These are phyloP conservation scores for Helminthosporium solani DNA, from an alignment of 2,329 filamentous ascomycete genomes.

Conservation along the genomic window DNA sequence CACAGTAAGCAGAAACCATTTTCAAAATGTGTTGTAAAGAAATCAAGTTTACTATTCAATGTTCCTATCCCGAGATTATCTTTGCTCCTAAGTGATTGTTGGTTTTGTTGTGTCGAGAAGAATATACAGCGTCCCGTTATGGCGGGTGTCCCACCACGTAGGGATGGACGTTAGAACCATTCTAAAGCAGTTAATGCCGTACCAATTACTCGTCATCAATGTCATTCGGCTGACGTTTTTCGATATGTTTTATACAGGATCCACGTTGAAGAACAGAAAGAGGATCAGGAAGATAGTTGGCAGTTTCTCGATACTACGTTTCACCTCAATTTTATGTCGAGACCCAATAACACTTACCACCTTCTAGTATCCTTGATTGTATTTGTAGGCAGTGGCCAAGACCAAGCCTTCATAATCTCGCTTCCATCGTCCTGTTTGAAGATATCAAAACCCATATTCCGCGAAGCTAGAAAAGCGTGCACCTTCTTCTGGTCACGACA, in stretches of 20 bases:
- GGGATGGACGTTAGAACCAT: no score
- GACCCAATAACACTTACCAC: no score
- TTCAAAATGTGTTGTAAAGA: not conserved
- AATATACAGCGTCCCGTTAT: no score
- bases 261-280: no score
- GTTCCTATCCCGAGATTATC: not conserved
- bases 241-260: no score
- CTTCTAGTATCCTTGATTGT: not conserved
- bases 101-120: not conserved
- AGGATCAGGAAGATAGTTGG: no score
- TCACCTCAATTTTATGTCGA: no score
- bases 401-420: not conserved
- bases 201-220: no score
- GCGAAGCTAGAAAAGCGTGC: not conserved
- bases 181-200: no score
- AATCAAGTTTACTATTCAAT: not conserved
- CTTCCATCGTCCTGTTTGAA: not conserved
- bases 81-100: not conserved
- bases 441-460: not conserved
- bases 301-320: no score
- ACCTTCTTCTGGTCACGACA: constrained; percentile 2
- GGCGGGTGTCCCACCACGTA: no score
- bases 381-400: not conserved
- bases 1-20: not conserved
- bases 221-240: no score